Evolutionary conservation across 2,329 filamentous ascomycete species (phyloP).

Genomic region (Ilyonectria mors-panacis): DNA sequence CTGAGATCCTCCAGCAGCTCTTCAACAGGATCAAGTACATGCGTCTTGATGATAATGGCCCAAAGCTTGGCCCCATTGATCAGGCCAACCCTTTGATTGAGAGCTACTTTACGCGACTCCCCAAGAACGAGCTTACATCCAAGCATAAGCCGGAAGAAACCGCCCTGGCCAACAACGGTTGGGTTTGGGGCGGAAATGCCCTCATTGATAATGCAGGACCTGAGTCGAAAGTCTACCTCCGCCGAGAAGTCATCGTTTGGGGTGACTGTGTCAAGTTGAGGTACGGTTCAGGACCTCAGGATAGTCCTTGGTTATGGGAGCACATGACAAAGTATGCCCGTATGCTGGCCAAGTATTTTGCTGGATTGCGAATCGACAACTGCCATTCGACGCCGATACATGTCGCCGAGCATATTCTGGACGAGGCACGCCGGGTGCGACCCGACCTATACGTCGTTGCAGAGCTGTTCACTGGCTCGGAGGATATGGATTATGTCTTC

Average conservation of each 20-base stretch:
- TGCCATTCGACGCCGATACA: conserved; percentile 96
- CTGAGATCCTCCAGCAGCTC: conserved; percentile 89
- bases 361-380: conserved; percentile 97
- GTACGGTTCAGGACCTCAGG: conserved; percentile 84
- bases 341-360: conserved; percentile 94
- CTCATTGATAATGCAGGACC: conserved; percentile 94
- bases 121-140: conserved; percentile 82
- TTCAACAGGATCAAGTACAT: conserved; percentile 97
- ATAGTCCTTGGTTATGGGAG: conserved; percentile 95
- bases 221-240: conserved; percentile 91
- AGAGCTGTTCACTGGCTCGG: conserved; percentile 94
- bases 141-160: conserved; percentile 83
- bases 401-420: conserved; percentile 94
- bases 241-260: conserved; percentile 97
- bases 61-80: conserved; percentile 85
- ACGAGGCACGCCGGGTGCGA: conserved; percentile 90
- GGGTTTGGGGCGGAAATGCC: conserved; percentile 98
- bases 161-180: conserved; percentile 94
- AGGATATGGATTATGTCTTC: conserved; percentile 96
- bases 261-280: conserved; percentile 98
- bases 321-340: conserved; percentile 95
- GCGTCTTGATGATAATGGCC: conserved; percentile 91
- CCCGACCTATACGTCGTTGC: conserved; percentile 93
- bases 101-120: conserved; percentile 93
- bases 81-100: conserved; percentile 87